A percentile compares a stretch with the other conserved stretches of the same genome.
phyloP scores from a whole-genome alignment of 202 grass and related monocot species.

The Hordeum pubiflorum region DNA sequence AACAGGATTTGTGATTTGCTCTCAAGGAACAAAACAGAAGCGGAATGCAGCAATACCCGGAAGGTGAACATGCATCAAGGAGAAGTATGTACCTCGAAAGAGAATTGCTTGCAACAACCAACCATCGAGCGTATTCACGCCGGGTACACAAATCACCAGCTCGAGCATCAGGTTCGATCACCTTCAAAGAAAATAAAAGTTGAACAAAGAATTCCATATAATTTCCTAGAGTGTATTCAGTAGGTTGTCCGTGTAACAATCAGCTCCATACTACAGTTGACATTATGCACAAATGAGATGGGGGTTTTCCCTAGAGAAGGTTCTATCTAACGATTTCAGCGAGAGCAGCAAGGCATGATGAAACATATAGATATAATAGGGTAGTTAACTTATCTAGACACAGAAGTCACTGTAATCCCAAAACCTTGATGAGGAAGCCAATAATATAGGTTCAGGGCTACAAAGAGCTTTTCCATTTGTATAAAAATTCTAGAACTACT shows the following conservation, averaged over 20 bases:
- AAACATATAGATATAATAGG: background rate
- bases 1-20: background rate
- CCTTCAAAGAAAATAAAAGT: slow-evolving; percentile 45
- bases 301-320: background rate
- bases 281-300: slow-evolving; percentile 19
- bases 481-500: background rate
- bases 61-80: slow-evolving; percentile 23
- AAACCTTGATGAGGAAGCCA: background rate
- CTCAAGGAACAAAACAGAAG: slow-evolving; percentile 5
- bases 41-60: background rate
- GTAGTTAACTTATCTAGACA: slow-evolving; percentile 10
- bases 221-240: background rate
- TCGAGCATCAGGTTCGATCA: slow-evolving; percentile 71
- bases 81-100: slow-evolving; percentile 73
- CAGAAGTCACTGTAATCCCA: background rate
- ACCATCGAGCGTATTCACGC: slow-evolving; percentile 90
- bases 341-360: background rate
- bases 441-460: background rate
- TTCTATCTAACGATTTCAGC: background rate
- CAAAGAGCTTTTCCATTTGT: background rate
- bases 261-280: slow-evolving; percentile 15
- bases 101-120: slow-evolving; percentile 75
- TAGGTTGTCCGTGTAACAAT: slow-evolving; percentile 1
- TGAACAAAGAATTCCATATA: slow-evolving; percentile 13
- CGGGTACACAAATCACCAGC: slow-evolving; percentile 87